phyloP scores from a whole-genome alignment of 139 green algal genomes.

The Chlorella sp. region DNA sequence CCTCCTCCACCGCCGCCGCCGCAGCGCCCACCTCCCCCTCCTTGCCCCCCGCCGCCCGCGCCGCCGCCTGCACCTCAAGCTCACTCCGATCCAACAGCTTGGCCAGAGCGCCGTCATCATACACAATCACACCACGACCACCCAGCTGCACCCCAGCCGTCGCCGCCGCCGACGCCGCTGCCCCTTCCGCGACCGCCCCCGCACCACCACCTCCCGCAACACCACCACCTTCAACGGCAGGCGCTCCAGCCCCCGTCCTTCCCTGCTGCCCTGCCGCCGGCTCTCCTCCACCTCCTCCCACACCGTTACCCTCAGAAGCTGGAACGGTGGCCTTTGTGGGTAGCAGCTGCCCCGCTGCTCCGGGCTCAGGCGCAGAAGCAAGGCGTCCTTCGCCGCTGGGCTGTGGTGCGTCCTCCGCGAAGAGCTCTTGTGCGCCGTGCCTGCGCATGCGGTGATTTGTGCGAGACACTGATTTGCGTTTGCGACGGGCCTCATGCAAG shows the following conservation, averaged over 20 bases:
- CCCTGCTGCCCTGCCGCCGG: neutral
- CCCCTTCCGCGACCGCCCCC: neutral
- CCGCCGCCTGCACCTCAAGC: conserved; percentile 6
- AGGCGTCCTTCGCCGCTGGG: too few species aligned
- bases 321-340: too few species aligned
- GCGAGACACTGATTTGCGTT: too few species aligned
- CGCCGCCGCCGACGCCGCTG: neutral
- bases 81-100: conserved; percentile 56
- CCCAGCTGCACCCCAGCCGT: neutral
- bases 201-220: neutral
- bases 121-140: conserved; percentile 48
- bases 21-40: conserved; percentile 12
- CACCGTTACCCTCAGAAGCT: neutral
- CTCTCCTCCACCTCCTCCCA: neutral
- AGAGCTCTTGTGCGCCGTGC: too few species aligned
- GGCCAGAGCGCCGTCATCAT: conserved; percentile 66
- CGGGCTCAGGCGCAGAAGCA: too few species aligned
- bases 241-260: neutral
- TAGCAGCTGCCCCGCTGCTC: too few species aligned
- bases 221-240: neutral
- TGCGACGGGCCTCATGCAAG: too few species aligned
- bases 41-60: too few species aligned
- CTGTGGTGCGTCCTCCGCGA: too few species aligned
- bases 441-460: too few species aligned
- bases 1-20: neutral